Evolutionary conservation across 768 basidiomycete species (phyloP).

Genomic region (Tricholoma matsutake): DNA sequence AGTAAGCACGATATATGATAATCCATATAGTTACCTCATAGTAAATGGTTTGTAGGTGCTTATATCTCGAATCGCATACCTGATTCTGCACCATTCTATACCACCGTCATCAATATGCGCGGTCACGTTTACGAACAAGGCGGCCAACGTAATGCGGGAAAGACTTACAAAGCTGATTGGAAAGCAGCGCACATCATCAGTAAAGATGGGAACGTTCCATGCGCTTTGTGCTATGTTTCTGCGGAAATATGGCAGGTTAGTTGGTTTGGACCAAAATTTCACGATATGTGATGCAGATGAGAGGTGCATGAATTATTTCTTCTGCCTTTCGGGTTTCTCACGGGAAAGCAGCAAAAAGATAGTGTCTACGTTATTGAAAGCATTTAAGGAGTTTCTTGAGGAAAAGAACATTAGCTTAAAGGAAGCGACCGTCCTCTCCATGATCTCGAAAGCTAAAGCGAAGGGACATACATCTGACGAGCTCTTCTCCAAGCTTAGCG

Average conservation of each 20-base stretch:
- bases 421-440: slow-evolving; percentile 49
- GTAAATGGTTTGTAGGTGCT: slow-evolving; percentile 44
- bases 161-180: slow-evolving; percentile 70
- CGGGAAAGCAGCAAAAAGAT: slow-evolving; percentile 58
- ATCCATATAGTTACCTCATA: background rate
- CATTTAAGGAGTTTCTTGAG: slow-evolving; percentile 45
- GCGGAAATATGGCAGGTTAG: slow-evolving; percentile 54
- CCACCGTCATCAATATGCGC: slow-evolving; percentile 64
- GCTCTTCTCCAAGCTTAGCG: slow-evolving; percentile 30
- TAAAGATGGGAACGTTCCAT: slow-evolving; percentile 79
- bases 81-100: slow-evolving; percentile 52
- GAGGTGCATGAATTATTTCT: slow-evolving; percentile 42
- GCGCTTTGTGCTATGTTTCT: slow-evolving; percentile 72
- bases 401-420: slow-evolving; percentile 50
- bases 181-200: slow-evolving; percentile 43
- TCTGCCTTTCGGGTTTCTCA: slow-evolving; percentile 1
- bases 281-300: slow-evolving; percentile 81
- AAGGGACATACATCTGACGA: slow-evolving; percentile 55
- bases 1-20: slow-evolving; percentile 23
- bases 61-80: slow-evolving; percentile 64
- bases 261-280: slow-evolving; percentile 70
- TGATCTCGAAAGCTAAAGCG: slow-evolving; percentile 76
- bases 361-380: slow-evolving; percentile 54
- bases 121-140: slow-evolving; percentile 89
- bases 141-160: slow-evolving; percentile 81